These are phyloP conservation scores for Leptosphaerulina australis DNA, from an alignment of 2,329 filamentous ascomycete species.

Conservation along the genomic window DNA sequence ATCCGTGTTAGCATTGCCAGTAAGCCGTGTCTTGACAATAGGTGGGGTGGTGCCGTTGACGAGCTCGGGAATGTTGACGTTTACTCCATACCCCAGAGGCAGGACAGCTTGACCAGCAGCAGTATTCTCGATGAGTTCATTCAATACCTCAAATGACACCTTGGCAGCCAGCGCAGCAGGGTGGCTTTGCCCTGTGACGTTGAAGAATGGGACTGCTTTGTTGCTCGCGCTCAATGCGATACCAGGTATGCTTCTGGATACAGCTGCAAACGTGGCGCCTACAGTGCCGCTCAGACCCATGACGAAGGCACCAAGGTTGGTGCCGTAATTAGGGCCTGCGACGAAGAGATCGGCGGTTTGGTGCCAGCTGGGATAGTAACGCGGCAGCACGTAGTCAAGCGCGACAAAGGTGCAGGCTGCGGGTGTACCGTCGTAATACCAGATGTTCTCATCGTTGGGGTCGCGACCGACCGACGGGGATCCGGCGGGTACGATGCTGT, in stretches of 20 bases:
- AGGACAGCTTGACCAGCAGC: conserved; percentile 43
- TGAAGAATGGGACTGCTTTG: conserved; percentile 51
- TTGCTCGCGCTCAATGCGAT: conserved; percentile 58
- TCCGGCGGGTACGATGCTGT: conserved; percentile 55
- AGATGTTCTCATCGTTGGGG: conserved; percentile 60
- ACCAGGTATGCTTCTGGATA: conserved; percentile 57
- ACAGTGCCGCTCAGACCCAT: conserved; percentile 36
- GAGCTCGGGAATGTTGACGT: conserved; percentile 58
- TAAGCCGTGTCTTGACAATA: conserved; percentile 57
- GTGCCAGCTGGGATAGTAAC: conserved; percentile 47
- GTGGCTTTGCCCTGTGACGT: conserved; percentile 51
- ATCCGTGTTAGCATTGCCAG: conserved; percentile 57
- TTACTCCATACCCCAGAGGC: conserved; percentile 59
- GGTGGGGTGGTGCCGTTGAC: conserved; percentile 51
- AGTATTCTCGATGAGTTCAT: conserved; percentile 52
- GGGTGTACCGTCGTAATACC: conserved; percentile 67
- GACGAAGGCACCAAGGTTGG: conserved; percentile 61
- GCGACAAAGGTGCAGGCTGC: conserved; percentile 62
- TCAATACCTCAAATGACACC: conserved; percentile 53
- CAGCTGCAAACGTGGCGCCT: conserved; percentile 58
- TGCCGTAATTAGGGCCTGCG: conserved; percentile 62
- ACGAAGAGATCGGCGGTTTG: conserved; percentile 61
- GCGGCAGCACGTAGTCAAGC: conserved; percentile 62
- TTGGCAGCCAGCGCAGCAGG: conserved; percentile 55
- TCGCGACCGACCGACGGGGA: conserved; percentile 59